phyloP scores from a whole-genome alignment of 805 yeast genomes.

The Candida michaelii region DNA sequence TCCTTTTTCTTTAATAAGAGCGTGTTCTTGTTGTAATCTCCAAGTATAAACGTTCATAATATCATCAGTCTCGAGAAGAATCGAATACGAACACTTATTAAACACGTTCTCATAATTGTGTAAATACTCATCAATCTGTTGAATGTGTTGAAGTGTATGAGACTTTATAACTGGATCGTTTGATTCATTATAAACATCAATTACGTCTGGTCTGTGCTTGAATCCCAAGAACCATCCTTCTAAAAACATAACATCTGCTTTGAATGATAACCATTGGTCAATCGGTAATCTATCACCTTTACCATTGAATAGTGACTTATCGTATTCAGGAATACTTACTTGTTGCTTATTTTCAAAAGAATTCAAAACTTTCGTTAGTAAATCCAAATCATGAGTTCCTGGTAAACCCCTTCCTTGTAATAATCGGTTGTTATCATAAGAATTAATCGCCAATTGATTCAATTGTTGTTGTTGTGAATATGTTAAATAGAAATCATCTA shows the following conservation, averaged over 20 bases:
- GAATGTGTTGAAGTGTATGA: conserved; percentile 27
- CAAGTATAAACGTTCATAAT: conserved; percentile 69
- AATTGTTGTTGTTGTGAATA: conserved; percentile 57
- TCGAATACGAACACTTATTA: conserved; percentile 57
- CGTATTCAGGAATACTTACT: conserved; percentile 62
- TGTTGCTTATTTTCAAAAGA: conserved; percentile 24
- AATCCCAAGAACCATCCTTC: conserved; percentile 98
- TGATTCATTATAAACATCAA: conserved; percentile 1
- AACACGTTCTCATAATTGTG: conserved; percentile 54
- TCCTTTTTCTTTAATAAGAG: conserved; percentile 52
- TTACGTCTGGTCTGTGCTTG: conserved; percentile 26
- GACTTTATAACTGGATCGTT: conserved; percentile 11
- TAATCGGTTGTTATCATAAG: conserved; percentile 48
- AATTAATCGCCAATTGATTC: conserved; percentile 23
- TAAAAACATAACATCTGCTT: conserved; percentile 64
- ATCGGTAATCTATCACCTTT: conserved; percentile 68
- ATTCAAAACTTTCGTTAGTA: conserved; percentile 40
- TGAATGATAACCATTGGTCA: conserved; percentile 35
- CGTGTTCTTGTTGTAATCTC: conserved; percentile 78
- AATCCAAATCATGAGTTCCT: conserved; percentile 80
- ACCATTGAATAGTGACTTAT: conserved; percentile 70
- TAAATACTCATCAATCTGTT: conserved; percentile 53
- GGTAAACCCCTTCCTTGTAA: conserved; percentile 85
- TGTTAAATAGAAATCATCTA: conserved; percentile 84
- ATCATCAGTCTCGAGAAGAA: conserved; percentile 60